phyloP scores from a whole-genome alignment of 148 eudicot species.

The Vaccinium myrtillus region DNA sequence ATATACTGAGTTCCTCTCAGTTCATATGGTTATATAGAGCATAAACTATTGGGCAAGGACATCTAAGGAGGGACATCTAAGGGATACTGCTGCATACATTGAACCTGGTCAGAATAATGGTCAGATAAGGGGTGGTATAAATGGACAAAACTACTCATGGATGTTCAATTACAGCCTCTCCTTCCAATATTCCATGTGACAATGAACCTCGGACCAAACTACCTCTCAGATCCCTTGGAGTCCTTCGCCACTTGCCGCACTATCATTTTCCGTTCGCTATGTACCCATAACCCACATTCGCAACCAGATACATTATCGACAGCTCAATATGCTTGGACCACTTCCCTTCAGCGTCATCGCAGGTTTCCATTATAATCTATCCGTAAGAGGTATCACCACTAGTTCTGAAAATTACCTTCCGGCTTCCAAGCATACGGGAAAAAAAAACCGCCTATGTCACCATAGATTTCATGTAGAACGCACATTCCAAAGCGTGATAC shows the following conservation, averaged over 20 bases:
- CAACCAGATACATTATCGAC: background rate
- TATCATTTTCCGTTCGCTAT: background rate
- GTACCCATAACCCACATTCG: constrained; percentile 12
- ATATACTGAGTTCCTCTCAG: background rate
- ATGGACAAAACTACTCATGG: background rate
- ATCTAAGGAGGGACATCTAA: background rate
- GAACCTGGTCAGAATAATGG: constrained; percentile 12
- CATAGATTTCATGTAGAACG: background rate
- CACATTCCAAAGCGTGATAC: background rate
- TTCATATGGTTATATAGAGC: background rate
- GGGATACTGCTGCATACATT: background rate
- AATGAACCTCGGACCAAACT: background rate
- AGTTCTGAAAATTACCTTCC: background rate
- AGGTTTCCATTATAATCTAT: background rate
- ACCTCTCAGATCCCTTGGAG: background rate
- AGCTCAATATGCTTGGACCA: background rate
- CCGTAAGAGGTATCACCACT: background rate
- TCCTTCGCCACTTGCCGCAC: background rate
- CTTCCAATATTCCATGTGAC: background rate
- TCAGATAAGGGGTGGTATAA: background rate
- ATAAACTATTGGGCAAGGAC: background rate
- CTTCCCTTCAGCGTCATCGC: background rate
- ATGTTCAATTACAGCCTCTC: constrained; percentile 14
- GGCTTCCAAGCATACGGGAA: background rate
- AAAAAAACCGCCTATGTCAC: background rate